Base-by-base conservation (phyloP, 768 basidiomycete species). In the Tricholoma terreum region DNA sequence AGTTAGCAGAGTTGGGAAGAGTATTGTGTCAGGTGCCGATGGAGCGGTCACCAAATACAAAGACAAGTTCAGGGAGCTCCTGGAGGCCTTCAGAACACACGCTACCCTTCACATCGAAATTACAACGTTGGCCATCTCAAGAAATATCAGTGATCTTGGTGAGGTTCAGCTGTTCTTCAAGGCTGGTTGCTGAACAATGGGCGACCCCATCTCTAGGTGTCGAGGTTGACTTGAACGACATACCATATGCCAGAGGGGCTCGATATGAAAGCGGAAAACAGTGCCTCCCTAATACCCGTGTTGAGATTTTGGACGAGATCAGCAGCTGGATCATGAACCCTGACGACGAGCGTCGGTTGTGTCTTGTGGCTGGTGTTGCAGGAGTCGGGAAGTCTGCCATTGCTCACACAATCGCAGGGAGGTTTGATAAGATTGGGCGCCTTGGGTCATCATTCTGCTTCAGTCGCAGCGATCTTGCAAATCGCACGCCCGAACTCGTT, bases 381-480 rank as follows among this genome's bases (percentile, higher is more conserved):
- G n/a, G n/a, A n/a, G n/a, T n/a, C n/a, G n/a, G n/a, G n/a, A 77
- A 76, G 60, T 73, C 74, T 2, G 60, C 74, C 21, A 72, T 77
- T 12, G 68, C 74, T 6, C 67, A 71, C 35, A 69, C n/a, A n/a
- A n/a, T n/a, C n/a, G 69, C 71, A 14, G 15, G 60, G 8, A 55
- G 55, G 17, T 62, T 69, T 12, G 45, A 60, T n/a, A 45, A 64
- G 2, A 36, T 54, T 14, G 58, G 60, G 8, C 69, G 76, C n/a
- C n/a, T n/a, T 22, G 75, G 72, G 2, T 67, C 71, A 3, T 72
- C 63, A 17, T 75, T 72, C 57, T 71, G 69, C 59, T 75, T 74
- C 55, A 61, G 67, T 35, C 57, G 54, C 19, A 46, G 59, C 19
- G 46, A 61, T 4, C 63, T 57, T 21, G 36, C 63, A 22, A 54